Base-by-base conservation (phyloP, 805 yeast species). In the Lachancea meyersii region DNA sequence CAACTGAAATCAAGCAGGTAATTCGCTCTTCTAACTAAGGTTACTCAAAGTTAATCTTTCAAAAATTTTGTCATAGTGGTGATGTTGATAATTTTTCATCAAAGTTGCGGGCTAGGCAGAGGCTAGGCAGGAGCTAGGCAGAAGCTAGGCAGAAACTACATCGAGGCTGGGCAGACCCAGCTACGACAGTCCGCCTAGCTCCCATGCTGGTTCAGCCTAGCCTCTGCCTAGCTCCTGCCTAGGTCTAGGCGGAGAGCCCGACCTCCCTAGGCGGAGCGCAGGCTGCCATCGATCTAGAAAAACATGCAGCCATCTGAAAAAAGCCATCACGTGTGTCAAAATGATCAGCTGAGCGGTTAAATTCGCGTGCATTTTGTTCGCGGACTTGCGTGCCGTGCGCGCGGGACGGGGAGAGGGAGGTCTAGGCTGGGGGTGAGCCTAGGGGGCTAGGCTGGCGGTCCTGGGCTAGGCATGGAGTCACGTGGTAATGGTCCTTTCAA, bases 41-140 rank as follows among this genome's bases (percentile, higher is more conserved):
- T 32, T 34, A 28, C 32, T 34, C 36, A 41, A 35, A 28, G 40
- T 41, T 35, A 27, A 39, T 30, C 39, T 35, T 43, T 20, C 43
- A 34, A 43, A 33, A 34, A 31, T 31, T 40, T 41, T 41, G 44
- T 23, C 31, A 30, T 21, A 23, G 31, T 35, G 44, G 37, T 23
- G 31, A 17, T 20, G 37, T 32, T 39, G 37, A 31, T 20, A 24
- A 32, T 39, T 39, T 39, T 39, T 31, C 37, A 31, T 26, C 22
- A 14, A 36, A 19, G 11, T 14, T 28, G 23, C 13, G 26, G 20
- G 32, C 32, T 30, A 30, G 32, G 19, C 32, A 10, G 19, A 14
- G 35, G 33, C 18, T 22, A 31, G 41, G 35, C 5, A 18, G 35
- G 32, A 9, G 31, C 32, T 30, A 30, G 32, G 19, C 32, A 9